Base-by-base conservation (phyloP, 345 rosid genomes). In the Brassica nigra region DNA sequence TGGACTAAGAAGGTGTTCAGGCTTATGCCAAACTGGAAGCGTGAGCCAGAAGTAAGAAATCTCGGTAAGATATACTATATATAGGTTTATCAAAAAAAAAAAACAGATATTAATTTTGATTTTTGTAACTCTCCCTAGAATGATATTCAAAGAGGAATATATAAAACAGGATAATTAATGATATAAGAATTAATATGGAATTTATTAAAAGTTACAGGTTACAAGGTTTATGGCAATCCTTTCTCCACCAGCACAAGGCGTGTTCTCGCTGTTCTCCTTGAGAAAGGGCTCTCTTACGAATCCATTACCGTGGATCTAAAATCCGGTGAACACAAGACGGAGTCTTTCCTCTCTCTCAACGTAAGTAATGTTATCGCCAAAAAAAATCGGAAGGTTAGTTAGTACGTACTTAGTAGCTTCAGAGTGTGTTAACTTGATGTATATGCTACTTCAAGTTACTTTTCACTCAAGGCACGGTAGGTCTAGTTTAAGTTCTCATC, bases 271-370 rank as follows among this genome's bases (percentile, higher is more conserved):
- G 27, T 23, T 23, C 27, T 23, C 27, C 27, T 23, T 23, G 96
- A 92, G 90, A 91, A 91, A 80, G 88, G 74, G 0, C 58, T 88
- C 14, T 86, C 78, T 0, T 91, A 86, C 36, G 87, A 86, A 67
- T 65, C 92, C 49, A 78, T 86, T 77, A 52, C 37, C 3, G 81
- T 92, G 9, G 65, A 91, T 73, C 27, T 89, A 87, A 18, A 8
- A 20, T 15, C 83, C 6, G 89, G 89, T 3, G 91, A 86, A 20
- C 96, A 90, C 76, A 91, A 89, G 80, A 72, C 33, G 6, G 85
- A 88, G 15, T 20, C 84, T 37, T 87, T 70, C 72, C 79, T 91
- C 33, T 33, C 70, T 62, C 86, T 87, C 77, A 92, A 89, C 52
- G 95, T 92, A 80, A 76, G 78, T 76, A 15, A 5, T 27, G 36